Evolutionary conservation across 768 basidiomycete species (phyloP), one percentile per base, ranked within the genome.

Genomic region (Tricholoma matsutake): DNA sequence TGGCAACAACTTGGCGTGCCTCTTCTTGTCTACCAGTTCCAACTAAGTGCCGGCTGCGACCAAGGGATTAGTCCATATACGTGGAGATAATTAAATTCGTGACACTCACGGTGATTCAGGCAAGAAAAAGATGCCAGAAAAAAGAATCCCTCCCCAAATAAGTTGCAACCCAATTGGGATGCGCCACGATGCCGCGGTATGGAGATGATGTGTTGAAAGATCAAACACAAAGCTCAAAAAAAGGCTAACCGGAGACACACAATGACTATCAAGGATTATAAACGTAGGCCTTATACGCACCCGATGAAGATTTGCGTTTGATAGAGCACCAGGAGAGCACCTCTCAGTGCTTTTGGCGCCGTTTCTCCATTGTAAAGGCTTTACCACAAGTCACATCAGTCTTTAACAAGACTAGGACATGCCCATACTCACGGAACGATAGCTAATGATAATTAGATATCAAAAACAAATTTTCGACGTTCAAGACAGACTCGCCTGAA

Each of bases 301-400:
- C 87, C 88, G 13, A 81, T 75, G 66, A 90, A 89, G 63, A 92
- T 89, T 70, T 90, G 88, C 11, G 91, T 76, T 68, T 92, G 90
- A 67, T 92, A 92, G 16, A 92, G 74, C 2, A 89, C 88, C 31
- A 93, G 75, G 10, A 84, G 71, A 20, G 87, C 83, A 8, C 90
- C 91, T 68, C 91, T 83, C 59, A 92, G 79, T 1, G 83, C 80
- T 67, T 90, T 90, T 0, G 91, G 91, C 0, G 89, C 83, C 0
- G 89, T 88, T 73, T 92, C 90, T 39, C 90, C 89, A 63, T 88
- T 90, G 70, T 91, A 92, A 6, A 92, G 65, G 16, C 79, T 75
- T 31, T 0, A 31, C 11, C 20, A 34, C 9, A 54, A 18, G 6
- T 16, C 25, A 34, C 9, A 64, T 9, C 71, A 74, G 6, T 69